Percentiles rank a stretch among this genome's conserved stretches.
These are phyloP conservation scores for Ogataea ganodermae DNA, from an alignment of 805 yeast species.

Conservation along the genomic window DNA sequence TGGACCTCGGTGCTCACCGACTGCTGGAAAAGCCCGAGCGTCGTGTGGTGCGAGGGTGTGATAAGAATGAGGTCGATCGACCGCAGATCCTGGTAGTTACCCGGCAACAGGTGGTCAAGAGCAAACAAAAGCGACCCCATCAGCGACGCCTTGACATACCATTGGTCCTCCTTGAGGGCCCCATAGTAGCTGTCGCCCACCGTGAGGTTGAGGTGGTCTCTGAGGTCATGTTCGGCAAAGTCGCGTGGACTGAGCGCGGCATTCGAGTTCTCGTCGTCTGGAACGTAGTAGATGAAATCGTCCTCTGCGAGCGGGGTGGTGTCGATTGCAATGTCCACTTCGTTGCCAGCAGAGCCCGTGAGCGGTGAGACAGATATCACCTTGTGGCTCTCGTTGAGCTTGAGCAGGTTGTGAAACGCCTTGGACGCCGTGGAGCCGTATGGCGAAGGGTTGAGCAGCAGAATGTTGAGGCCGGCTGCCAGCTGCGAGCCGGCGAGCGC, in stretches of 20 bases:
- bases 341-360: slow-evolving; percentile 2
- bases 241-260: slow-evolving; percentile 6
- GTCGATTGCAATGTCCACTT: slow-evolving; percentile 17
- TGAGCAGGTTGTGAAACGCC: slow-evolving; percentile 21
- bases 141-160: slow-evolving; percentile 53
- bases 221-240: slow-evolving; percentile 2
- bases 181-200: slow-evolving; percentile 26
- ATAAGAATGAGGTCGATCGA: slow-evolving; percentile 46
- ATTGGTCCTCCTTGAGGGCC: slow-evolving; percentile 28
- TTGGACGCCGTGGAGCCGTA: slow-evolving; percentile 27
- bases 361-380: slow-evolving; percentile 29
- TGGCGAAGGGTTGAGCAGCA: slow-evolving; percentile 25
- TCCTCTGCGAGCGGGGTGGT: slow-evolving; percentile 14
- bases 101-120: slow-evolving; percentile 45
- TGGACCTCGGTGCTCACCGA: slow-evolving; percentile 17
- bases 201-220: slow-evolving; percentile 13
- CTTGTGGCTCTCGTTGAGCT: slow-evolving; percentile 11
- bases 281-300: slow-evolving; percentile 11
- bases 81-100: slow-evolving; percentile 35
- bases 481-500: neutral
- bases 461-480: slow-evolving; percentile 20
- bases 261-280: slow-evolving; percentile 6
- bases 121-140: slow-evolving; percentile 46
- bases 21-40: slow-evolving; percentile 39
- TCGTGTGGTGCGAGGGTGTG: slow-evolving; percentile 50